Evolutionary conservation across 169 alveolate species (phyloP).

Genomic region (Plasmodium ovale): DNA sequence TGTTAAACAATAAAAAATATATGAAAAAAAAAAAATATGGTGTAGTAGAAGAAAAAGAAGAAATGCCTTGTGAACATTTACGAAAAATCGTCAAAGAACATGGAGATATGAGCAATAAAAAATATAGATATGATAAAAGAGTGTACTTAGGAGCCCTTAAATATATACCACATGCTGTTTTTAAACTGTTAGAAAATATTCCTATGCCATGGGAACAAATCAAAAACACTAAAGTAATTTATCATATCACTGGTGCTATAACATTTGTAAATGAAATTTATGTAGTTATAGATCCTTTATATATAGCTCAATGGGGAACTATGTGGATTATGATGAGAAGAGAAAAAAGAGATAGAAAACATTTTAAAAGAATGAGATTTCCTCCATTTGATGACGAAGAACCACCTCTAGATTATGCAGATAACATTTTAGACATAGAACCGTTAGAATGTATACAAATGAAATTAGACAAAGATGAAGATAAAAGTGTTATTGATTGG

Average conservation of each 20-base stretch:
- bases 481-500: conserved; percentile 98
- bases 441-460: conserved; percentile 99
- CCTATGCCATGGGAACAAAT: conserved; percentile 99
- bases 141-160: conserved; percentile 98
- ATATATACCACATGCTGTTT: conserved; percentile 99
- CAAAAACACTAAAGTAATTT: conserved; percentile 95
- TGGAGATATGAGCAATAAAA: conserved; percentile 98
- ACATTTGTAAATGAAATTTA: conserved; percentile 99
- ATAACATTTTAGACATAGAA: conserved; percentile 98
- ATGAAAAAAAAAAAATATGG: conserved; percentile 79
- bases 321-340: conserved; percentile 99
- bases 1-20: conserved; percentile 85
- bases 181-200: conserved; percentile 97
- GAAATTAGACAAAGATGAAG: conserved; percentile 99
- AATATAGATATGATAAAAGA: conserved; percentile 98
- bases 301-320: conserved; percentile 99
- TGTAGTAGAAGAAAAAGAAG: conserved; percentile 80
- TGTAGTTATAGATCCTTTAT: conserved; percentile 99
- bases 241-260: conserved; percentile 99
- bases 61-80: conserved; percentile 98
- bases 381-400: conserved; percentile 99
- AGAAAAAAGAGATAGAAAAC: conserved; percentile 99
- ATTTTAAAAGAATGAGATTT: conserved; percentile 99
- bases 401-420: conserved; percentile 99
- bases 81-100: conserved; percentile 98